Percentiles rank a stretch among this genome's conserved stretches.
These are phyloP conservation scores for Byssochlamys sp. DNA, from an alignment of 2,329 filamentous ascomycete species.

Conservation along the genomic window DNA sequence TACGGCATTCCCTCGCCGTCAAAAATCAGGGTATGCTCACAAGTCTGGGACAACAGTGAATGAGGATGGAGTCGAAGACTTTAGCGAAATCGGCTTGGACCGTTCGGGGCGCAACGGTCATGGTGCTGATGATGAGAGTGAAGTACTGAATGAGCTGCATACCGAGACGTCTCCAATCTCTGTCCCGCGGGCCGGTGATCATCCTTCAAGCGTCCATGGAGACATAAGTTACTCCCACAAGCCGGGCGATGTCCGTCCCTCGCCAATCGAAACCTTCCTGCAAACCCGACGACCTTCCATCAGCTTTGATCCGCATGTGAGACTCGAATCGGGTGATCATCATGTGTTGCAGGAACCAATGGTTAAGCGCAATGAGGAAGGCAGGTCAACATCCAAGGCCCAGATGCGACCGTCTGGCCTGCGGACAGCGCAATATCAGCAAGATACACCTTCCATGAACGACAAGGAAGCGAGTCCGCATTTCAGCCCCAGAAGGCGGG, in stretches of 20 bases:
- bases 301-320: conserved; percentile 33
- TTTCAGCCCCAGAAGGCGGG: conserved; percentile 14
- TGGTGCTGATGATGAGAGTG: conserved; percentile 32
- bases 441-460: conserved; percentile 15
- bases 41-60: conserved; percentile 17
- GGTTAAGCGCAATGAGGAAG: conserved; percentile 19
- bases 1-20: conserved; percentile 24
- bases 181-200: conserved; percentile 34
- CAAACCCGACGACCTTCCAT: conserved; percentile 33
- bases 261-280: conserved; percentile 34
- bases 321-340: conserved; percentile 30
- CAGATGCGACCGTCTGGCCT: conserved; percentile 26
- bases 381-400: conserved; percentile 16
- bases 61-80: conserved; percentile 29
- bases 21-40: conserved; percentile 16
- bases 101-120: conserved; percentile 23
- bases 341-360: conserved; percentile 32
- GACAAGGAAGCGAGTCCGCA: conserved; percentile 10
- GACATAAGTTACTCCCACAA: conserved; percentile 27
- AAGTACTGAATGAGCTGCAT: conserved; percentile 30
- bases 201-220: conserved; percentile 12
- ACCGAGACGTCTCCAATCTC: conserved; percentile 36
- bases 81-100: conserved; percentile 26
- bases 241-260: conserved; percentile 26
- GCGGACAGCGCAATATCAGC: conserved; percentile 26